Evolutionary conservation across 192 early-diverging fungal species (phyloP).

Genomic region (Linnemannia schmuckeri): DNA sequence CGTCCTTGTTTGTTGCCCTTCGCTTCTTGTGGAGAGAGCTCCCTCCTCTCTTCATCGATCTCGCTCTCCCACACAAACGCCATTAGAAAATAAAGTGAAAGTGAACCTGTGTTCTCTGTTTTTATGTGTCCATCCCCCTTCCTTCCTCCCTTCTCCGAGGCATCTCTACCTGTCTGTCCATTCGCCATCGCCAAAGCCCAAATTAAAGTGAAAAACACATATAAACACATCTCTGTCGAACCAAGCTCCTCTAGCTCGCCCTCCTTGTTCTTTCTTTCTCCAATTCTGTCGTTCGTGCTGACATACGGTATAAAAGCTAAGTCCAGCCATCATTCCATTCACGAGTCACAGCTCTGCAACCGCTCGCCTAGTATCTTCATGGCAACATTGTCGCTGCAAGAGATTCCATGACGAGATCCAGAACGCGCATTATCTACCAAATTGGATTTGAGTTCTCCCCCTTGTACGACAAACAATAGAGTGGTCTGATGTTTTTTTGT

Average conservation of each 20-base stretch:
- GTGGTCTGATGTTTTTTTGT: conserved; percentile 9
- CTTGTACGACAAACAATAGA: conserved; percentile 1
- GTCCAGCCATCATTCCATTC: background rate
- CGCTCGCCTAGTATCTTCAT: background rate
- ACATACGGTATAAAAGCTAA: background rate
- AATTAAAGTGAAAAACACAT: background rate
- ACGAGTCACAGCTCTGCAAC: background rate
- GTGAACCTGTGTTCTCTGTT: background rate
- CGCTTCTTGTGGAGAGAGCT: conserved; percentile 3
- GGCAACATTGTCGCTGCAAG: background rate
- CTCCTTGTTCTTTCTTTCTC: background rate
- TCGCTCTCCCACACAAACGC: conserved; percentile 9
- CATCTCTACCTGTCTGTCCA: background rate
- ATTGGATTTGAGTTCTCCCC: background rate
- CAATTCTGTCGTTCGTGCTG: background rate
- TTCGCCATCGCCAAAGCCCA: conserved; percentile 1
- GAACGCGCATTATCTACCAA: background rate
- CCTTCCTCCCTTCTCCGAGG: background rate
- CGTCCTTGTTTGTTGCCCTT: background rate
- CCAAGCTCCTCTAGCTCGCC: background rate
- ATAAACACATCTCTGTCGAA: background rate
- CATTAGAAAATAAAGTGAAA: background rate
- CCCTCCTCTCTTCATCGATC: background rate
- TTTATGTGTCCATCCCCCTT: background rate
- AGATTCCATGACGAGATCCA: background rate